A percentile compares a stretch with the other conserved stretches of the same genome.
Conservation (phyloP, 495 filamentous ascomycete genomes). For the Neurospora intermedia region DNA sequence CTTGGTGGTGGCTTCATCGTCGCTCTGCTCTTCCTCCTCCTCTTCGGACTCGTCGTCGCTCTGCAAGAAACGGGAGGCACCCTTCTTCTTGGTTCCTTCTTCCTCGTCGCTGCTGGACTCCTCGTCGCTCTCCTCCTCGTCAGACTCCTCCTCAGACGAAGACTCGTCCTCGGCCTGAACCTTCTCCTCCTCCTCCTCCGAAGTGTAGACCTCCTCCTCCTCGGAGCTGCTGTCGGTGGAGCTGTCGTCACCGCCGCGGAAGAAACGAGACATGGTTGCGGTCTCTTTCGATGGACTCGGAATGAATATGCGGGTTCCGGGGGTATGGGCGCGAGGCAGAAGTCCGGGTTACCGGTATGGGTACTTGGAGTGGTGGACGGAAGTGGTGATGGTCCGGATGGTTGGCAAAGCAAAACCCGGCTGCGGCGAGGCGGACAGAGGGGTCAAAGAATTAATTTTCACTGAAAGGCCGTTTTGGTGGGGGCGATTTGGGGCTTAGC, state of each 20-base stretch:
- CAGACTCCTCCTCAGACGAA: constrained; percentile 31
- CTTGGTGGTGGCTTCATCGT: constrained; percentile 71
- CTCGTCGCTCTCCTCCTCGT: constrained; percentile 48
- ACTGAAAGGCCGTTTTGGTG: constrained; percentile 27
- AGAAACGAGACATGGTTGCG: constrained; percentile 84
- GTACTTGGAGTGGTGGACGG: constrained; percentile 5
- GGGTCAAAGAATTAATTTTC: constrained; percentile 25
- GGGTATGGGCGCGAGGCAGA: constrained; percentile 1
- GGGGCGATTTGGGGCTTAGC: constrained; percentile 25
- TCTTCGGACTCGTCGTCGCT: constrained; percentile 59
- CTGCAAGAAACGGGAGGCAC: constrained; percentile 70
- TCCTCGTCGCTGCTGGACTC: constrained; percentile 55
- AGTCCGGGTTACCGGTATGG: constrained; percentile 1
- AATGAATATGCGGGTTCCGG: neutral
- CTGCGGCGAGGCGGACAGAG: constrained; percentile 11
- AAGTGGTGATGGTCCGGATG: constrained; percentile 8
- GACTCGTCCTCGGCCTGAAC: constrained; percentile 34
- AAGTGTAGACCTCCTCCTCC: constrained; percentile 83
- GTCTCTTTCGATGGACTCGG: neutral
- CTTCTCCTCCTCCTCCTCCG: constrained; percentile 51
- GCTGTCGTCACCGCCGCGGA: constrained; percentile 85
- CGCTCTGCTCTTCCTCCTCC: constrained; percentile 42
- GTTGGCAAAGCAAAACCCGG: constrained; percentile 16
- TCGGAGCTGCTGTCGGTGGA: constrained; percentile 73
- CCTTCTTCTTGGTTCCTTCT: constrained; percentile 49